Percentiles rank a stretch among this genome's conserved stretches.
These are phyloP conservation scores for Podospora sp. DNA, from an alignment of 495 filamentous ascomycete genomes.

Conservation along the genomic window DNA sequence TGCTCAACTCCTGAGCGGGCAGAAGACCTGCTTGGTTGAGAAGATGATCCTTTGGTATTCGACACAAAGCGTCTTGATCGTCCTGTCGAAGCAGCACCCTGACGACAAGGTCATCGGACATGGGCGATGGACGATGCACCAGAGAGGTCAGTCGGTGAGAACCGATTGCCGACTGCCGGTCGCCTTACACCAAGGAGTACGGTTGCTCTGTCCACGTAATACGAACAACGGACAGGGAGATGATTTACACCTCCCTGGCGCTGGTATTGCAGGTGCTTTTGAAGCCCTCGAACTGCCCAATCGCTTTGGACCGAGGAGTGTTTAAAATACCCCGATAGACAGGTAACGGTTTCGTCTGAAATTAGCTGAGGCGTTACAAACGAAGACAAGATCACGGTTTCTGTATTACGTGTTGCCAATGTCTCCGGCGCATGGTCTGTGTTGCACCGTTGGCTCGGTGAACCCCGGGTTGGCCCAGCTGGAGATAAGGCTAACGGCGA, in stretches of 20 bases:
- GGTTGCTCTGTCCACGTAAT: background rate
- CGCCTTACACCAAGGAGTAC: too few relatives aligned
- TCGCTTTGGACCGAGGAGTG: background rate
- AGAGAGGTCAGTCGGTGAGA: background rate
- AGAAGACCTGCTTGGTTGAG: background rate
- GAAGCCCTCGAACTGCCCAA: too few relatives aligned
- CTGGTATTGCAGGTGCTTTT: background rate
- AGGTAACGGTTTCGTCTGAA: background rate
- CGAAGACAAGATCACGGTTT: background rate
- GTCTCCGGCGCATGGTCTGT: background rate
- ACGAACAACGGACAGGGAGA: background rate
- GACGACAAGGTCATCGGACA: background rate
- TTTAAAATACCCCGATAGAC: background rate
- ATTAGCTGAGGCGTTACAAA: background rate
- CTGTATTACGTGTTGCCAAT: background rate
- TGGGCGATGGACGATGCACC: background rate
- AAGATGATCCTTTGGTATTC: background rate
- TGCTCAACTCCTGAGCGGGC: slow-evolving; percentile 76
- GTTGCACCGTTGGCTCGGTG: too few relatives aligned
- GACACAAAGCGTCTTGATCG: background rate
- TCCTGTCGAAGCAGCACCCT: background rate
- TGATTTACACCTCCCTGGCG: background rate
- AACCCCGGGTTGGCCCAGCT: too few relatives aligned
- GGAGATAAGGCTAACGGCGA: too few relatives aligned
- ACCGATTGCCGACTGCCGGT: background rate